These are phyloP conservation scores for Penicillium silybi DNA, from an alignment of 495 filamentous ascomycete species.

Conservation along the genomic window DNA sequence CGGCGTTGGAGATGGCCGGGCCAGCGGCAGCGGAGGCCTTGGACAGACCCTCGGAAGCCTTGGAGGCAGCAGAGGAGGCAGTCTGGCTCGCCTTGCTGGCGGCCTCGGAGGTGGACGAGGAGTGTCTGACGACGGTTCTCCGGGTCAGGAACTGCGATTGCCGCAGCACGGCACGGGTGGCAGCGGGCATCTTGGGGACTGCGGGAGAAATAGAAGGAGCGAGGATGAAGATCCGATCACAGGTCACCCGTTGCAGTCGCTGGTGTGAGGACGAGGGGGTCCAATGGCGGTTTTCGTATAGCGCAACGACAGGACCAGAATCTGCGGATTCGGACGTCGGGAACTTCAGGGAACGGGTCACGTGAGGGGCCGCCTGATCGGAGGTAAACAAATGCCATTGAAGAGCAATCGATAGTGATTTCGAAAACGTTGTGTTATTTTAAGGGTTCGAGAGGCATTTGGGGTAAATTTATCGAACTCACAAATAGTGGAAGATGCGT, in stretches of 20 bases:
- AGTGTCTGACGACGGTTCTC: slow-evolving; percentile 54
- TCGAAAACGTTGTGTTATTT: not conserved
- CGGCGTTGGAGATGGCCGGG: slow-evolving; percentile 66
- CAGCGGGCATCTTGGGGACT: slow-evolving; percentile 44
- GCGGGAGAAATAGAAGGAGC: slow-evolving; percentile 24
- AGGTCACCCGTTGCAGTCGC: slow-evolving; percentile 27
- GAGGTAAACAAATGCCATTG: not conserved
- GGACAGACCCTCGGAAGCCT: slow-evolving; percentile 82
- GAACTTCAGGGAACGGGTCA: slow-evolving; percentile 43
- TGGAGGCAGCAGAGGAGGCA: slow-evolving; percentile 61
- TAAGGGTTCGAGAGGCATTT: not conserved
- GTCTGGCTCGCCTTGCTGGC: slow-evolving; percentile 64
- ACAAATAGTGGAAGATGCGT: not conserved
- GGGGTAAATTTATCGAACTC: not conserved
- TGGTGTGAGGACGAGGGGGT: slow-evolving; percentile 30
- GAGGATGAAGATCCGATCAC: slow-evolving; percentile 25
- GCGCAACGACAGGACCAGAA: slow-evolving; percentile 42
- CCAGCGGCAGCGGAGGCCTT: slow-evolving; percentile 77
- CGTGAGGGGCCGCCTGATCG: slow-evolving; percentile 9
- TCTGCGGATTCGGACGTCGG: slow-evolving; percentile 43
- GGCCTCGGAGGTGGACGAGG: slow-evolving; percentile 67
- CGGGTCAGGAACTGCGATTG: slow-evolving; percentile 57
- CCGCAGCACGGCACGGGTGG: slow-evolving; percentile 59
- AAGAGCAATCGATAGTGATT: not conserved
- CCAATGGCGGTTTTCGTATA: slow-evolving; percentile 42